Evolutionary conservation across 73 alveolate species (phyloP), one percentile per base, ranked within the genome.

Genomic region (Breviolum minutum): DNA sequence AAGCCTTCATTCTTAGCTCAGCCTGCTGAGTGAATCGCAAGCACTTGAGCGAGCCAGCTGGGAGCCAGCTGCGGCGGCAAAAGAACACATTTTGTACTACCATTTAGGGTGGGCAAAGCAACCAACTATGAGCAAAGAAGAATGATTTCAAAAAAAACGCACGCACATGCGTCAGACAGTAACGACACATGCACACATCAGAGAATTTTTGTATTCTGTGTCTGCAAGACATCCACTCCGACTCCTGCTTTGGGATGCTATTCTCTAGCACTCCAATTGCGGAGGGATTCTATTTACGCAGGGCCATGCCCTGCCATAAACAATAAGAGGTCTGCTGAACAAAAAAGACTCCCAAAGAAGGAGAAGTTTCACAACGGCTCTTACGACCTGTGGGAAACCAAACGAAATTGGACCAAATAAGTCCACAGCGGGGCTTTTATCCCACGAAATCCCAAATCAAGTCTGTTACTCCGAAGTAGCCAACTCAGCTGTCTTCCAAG

Each of bases 221-320:
- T 71, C 81, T 71, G 81, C 40, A 71, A 71, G 40, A 0, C 27
- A 29, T 7, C 86, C 86, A 12, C 86, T 77, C 86, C 63, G 62
- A n/a, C 86, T 77, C 30, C 81, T 71, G 81, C 81, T 13, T 76
- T 76, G 85, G 85, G 81, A 71, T 30, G 10, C 81, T 30, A 22
- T 13, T 40, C 19, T 17, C 26, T 13, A 30, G 30, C 30, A 66
- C 76, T 66, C 81, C 81, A 71, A n/a, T 71, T 30, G 40, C 26
- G 30, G 40, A 17, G 48, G 26, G 81, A 20, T 17, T 71, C 81
- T 71, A 20, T 22, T 11, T 2, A 40, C 54, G 54, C 81, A 71
- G 48, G 26, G 81, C 30, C 48, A 71, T 13, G n/a, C 40, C 81
- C 81, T 17, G 40, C 7, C 81, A 19, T 26, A 73, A 73, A 73